Base-by-base conservation (phyloP, 768 basidiomycete species). In the Leucogyrophana mollusca region DNA sequence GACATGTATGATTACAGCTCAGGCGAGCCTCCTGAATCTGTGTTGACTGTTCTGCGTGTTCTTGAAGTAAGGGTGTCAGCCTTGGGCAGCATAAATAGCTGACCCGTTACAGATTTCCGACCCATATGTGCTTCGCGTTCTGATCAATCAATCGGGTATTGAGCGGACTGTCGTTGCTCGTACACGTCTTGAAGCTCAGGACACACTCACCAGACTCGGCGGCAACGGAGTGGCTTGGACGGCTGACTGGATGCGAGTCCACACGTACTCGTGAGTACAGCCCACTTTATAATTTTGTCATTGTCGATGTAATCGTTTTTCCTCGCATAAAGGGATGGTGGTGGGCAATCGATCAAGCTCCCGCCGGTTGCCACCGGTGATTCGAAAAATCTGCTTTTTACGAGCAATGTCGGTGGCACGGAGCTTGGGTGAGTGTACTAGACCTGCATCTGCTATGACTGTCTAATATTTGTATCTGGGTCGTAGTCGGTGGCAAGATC, bases 1-100 rank as follows among this genome's bases (percentile, higher is more conserved):
- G 92, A 94, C 56, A 53, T 89, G 33, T 97, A 96, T 60, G 90
- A 96, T 58, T 94, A 79, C 55, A 73, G 73, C 30, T 49, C 54
- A 1, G 93, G 93, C 21, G 92, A 95, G 58, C 85, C 87, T 9
- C 75, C 78, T 2, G 58, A 59, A 16, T 49, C 76, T 17, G 74
- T 84, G 42, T 69, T 81, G 3, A 97, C 94, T 5, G 78, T 94
- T 20, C 73, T 95, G 20, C 85, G 92, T 20, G 86, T 85, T 14
- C 76, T 97, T 7, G 82, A 87, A 21, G 95, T 93, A 51, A 7
- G 79, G 67, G 27, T n/a, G 52, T 33, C 37, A 17, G 45, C 4
- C 10, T 8, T 21, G 24, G 38, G 16, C 17, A 35, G 39, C 7
- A 3, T 22, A 8, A 20, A 16, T 8, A 4, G 27, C 11, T 41